phyloP scores from a whole-genome alignment of 306 rosid genomes.

The Rubus parviflorus region DNA sequence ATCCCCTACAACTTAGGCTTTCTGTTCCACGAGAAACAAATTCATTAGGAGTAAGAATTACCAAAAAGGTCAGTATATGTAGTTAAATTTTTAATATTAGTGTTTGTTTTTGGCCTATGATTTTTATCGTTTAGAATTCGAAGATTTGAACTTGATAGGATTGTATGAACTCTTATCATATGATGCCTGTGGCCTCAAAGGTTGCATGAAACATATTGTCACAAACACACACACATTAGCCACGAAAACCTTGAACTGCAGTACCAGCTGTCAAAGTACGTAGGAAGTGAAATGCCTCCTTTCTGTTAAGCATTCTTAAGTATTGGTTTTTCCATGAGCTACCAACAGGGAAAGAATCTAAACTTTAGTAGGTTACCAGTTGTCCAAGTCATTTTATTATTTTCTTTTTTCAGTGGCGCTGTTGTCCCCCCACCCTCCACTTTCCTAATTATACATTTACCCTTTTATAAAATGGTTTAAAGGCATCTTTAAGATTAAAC shows the following conservation, averaged over 20 bases:
- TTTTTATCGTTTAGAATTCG: neutral
- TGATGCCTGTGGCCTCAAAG: neutral
- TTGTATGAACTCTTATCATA: neutral
- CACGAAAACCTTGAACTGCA: neutral
- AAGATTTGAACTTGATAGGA: slow-evolving; percentile 1
- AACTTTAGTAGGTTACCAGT: neutral
- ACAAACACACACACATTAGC: neutral
- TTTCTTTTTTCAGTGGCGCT: neutral
- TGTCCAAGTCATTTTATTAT: neutral
- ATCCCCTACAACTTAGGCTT: slow-evolving; percentile 91
- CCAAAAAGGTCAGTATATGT: slow-evolving; percentile 70
- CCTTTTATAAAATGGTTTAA: neutral
- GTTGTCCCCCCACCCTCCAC: neutral
- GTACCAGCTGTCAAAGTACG: neutral
- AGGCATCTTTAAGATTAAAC: neutral
- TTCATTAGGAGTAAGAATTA: slow-evolving; percentile 79
- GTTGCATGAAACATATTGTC: neutral
- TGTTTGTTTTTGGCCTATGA: neutral
- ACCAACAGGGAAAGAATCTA: neutral
- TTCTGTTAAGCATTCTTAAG: neutral
- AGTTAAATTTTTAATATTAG: neutral
- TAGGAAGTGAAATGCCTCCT: neutral
- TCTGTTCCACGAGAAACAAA: slow-evolving; percentile 67
- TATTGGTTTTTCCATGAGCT: neutral
- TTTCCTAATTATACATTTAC: neutral